These are phyloP conservation scores for Penicillium polonicum DNA, from an alignment of 2,329 filamentous ascomycete species.

Conservation along the genomic window DNA sequence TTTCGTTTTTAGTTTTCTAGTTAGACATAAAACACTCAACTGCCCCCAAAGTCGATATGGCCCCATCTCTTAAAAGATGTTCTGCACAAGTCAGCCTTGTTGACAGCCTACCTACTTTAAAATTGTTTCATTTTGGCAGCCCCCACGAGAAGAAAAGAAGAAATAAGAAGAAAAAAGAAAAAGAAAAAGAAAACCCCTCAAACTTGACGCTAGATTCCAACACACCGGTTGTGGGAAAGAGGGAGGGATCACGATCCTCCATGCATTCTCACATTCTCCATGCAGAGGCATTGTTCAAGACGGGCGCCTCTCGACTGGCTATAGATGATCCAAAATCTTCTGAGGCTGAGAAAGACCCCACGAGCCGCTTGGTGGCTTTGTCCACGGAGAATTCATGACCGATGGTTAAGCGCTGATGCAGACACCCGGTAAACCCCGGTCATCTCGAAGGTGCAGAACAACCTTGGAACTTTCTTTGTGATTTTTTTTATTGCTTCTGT, in stretches of 20 bases:
- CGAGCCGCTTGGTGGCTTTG: constrained; percentile 19
- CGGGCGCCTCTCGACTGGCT: constrained; percentile 25
- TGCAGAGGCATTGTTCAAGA: neutral
- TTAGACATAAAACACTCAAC: too few relatives aligned
- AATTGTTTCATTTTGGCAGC: neutral
- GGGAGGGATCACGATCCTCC: neutral
- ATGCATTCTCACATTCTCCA: neutral
- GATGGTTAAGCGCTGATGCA: constrained; percentile 26
- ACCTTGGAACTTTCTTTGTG: constrained; percentile 14
- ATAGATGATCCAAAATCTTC: constrained; percentile 1
- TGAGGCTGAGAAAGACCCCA: constrained; percentile 26
- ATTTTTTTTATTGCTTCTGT: neutral
- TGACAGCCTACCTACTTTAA: neutral
- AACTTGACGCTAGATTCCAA: neutral
- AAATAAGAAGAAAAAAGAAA: neutral
- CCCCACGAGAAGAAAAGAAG: neutral
- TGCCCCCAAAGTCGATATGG: neutral
- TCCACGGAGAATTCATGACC: constrained; percentile 24
- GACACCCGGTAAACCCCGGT: constrained; percentile 1
- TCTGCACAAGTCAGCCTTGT: constrained; percentile 3
- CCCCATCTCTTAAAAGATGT: neutral
- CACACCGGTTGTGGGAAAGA: neutral
- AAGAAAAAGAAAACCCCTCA: too few relatives aligned
- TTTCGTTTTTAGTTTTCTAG: neutral
- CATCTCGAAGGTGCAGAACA: constrained; percentile 8